These are phyloP conservation scores for Amylostereum chailletii DNA, from an alignment of 1,284 basidiomycete genomes.

Conservation along the genomic window DNA sequence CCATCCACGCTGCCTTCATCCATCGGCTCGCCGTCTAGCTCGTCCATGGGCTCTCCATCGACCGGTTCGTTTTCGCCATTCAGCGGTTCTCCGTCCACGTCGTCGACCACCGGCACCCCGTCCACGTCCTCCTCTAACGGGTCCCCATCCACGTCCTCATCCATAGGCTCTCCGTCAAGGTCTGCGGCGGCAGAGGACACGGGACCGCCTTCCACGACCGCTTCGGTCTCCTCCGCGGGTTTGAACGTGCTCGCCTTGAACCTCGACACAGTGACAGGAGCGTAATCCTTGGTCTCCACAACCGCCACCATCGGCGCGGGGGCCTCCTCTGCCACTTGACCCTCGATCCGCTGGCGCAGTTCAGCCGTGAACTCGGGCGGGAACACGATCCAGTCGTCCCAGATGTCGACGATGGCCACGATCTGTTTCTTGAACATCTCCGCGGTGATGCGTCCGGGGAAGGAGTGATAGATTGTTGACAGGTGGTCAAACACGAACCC, in stretches of 20 bases:
- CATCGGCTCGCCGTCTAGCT: constrained; percentile 43
- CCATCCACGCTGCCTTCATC: constrained; percentile 35
- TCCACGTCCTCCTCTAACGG: constrained; percentile 28
- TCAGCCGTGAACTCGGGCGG: constrained; percentile 73
- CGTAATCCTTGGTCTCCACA: constrained; percentile 19
- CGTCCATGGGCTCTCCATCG: constrained; percentile 42
- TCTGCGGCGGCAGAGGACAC: constrained; percentile 31
- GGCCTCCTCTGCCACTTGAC: constrained; percentile 27
- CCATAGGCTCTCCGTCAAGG: constrained; percentile 30
- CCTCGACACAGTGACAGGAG: constrained; percentile 37
- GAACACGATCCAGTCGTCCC: constrained; percentile 96
- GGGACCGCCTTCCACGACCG: constrained; percentile 29
- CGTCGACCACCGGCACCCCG: constrained; percentile 23
- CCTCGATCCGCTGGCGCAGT: constrained; percentile 67
- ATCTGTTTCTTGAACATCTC: constrained; percentile 92
- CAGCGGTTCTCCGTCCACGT: constrained; percentile 19
- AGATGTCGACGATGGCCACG: constrained; percentile 77
- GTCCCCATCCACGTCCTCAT: constrained; percentile 28
- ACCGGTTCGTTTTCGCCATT: constrained; percentile 28
- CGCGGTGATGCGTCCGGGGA: constrained; percentile 88
- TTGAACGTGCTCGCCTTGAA: constrained; percentile 79
- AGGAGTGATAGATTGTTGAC: constrained; percentile 85
- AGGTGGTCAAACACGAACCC: constrained; percentile 90
- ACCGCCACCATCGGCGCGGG: constrained; percentile 24
- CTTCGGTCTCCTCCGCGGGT: constrained; percentile 44